Conservation (phyloP, 2,329 filamentous ascomycete genomes). For the Hypoxylon sp. region DNA sequence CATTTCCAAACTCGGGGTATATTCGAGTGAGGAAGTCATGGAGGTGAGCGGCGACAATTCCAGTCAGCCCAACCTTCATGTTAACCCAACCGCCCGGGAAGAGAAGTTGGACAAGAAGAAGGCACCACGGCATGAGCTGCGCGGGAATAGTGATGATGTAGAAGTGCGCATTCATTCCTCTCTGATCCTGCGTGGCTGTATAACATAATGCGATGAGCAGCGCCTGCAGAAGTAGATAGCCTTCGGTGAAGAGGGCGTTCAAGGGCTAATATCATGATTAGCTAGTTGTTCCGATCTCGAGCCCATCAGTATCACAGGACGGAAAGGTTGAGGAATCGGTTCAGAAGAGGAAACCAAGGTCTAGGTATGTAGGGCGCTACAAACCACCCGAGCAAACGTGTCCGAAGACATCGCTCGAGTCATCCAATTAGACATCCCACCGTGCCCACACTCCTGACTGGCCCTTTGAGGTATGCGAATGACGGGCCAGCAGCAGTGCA, state of each 20-base stretch:
- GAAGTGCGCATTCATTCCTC: constrained; percentile 80
- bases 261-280: constrained; percentile 59
- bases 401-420: constrained; percentile 69
- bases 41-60: constrained; percentile 88
- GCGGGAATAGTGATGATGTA: constrained; percentile 87
- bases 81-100: constrained; percentile 67
- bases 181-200: constrained; percentile 87
- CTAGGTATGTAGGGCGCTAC: constrained; percentile 72
- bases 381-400: constrained; percentile 71
- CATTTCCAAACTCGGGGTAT: constrained; percentile 90
- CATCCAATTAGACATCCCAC: constrained; percentile 81
- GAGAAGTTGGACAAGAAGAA: constrained; percentile 81
- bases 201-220: constrained; percentile 86
- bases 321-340: constrained; percentile 10
- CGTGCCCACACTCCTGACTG: constrained; percentile 77
- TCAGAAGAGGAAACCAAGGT: constrained; percentile 33
- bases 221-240: constrained; percentile 68
- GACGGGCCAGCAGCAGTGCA: constrained; percentile 70
- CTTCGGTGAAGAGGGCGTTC: constrained; percentile 65
- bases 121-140: constrained; percentile 83
- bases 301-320: constrained; percentile 9
- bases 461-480: constrained; percentile 75
- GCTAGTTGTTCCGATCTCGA: constrained; percentile 34
- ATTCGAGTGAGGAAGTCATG: constrained; percentile 91
- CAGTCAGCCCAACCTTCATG: constrained; percentile 76